phyloP scores from a whole-genome alignment of 2,329 filamentous ascomycete genomes.

The Ophiostoma ulmi region DNA sequence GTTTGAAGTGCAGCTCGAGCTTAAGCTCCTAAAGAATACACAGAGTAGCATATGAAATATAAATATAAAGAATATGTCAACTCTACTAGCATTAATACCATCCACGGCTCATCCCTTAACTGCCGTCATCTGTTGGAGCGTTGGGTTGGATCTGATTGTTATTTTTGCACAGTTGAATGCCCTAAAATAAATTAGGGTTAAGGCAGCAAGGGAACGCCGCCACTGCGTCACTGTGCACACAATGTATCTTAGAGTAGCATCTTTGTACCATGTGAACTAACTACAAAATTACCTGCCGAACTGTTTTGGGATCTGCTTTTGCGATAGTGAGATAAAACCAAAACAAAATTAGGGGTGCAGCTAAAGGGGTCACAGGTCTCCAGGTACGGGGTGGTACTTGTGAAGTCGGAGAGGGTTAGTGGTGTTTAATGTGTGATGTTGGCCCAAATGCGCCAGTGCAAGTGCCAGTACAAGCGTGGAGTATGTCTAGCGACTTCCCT shows the following conservation, averaged over 20 bases:
- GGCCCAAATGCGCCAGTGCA: neutral
- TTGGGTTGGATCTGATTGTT: neutral
- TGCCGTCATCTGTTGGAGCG: conserved; percentile 4
- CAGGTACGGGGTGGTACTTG: conserved; percentile 4
- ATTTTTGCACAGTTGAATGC: neutral
- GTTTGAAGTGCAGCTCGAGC: conserved; percentile 1
- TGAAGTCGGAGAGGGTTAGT: neutral
- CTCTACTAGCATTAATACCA: neutral
- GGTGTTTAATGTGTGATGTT: neutral
- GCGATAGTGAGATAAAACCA: neutral
- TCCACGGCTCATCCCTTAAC: neutral
- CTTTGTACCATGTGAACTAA: neutral
- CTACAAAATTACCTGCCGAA: neutral
- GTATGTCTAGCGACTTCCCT: neutral
- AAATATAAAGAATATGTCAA: neutral
- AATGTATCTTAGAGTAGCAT: neutral
- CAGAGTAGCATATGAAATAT: neutral
- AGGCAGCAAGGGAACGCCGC: neutral
- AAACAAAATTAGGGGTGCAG: conserved; percentile 1
- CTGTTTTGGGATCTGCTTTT: conserved; percentile 2
- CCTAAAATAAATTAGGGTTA: neutral
- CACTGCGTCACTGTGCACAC: neutral
- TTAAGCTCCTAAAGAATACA: neutral
- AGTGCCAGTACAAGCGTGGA: neutral
- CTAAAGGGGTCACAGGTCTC: neutral